Conservation (phyloP, 1,284 basidiomycete species). For the Cryptococcus sp. region DNA sequence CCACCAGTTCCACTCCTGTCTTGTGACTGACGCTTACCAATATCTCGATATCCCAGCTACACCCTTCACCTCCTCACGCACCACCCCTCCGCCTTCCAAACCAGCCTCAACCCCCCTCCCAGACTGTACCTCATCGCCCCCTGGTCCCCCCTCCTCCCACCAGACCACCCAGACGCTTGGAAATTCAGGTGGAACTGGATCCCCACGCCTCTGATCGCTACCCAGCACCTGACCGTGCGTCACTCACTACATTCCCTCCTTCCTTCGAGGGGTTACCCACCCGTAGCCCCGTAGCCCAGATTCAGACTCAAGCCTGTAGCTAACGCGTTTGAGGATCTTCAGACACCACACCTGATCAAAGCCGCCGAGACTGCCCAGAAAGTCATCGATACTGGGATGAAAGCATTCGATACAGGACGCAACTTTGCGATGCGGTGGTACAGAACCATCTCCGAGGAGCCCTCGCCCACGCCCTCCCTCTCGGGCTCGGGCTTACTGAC, state of each 20-base stretch:
- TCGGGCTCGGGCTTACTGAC: background rate
- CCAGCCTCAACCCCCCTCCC: constrained; percentile 31
- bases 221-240: constrained; percentile 38
- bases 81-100: constrained; percentile 27
- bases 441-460: constrained; percentile 12
- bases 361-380: constrained; percentile 18
- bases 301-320: background rate
- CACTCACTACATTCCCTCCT: background rate
- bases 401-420: constrained; percentile 13
- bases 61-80: constrained; percentile 37
- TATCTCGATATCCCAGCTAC: constrained; percentile 21
- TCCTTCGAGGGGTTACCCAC: no score
- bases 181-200: constrained; percentile 42
- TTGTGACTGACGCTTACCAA: background rate
- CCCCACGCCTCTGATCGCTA: constrained; percentile 38
- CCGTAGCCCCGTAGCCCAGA: no score
- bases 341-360: constrained; percentile 24
- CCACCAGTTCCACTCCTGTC: background rate
- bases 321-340: background rate
- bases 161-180: constrained; percentile 36
- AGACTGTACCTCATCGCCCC: constrained; percentile 40
- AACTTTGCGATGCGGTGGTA: constrained; percentile 15
- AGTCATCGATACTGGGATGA: constrained; percentile 16
- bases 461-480: background rate
- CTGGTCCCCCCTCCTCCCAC: constrained; percentile 41